Conservation (phyloP, 768 basidiomycete species). For the Lactifluus hygrophoroides region DNA sequence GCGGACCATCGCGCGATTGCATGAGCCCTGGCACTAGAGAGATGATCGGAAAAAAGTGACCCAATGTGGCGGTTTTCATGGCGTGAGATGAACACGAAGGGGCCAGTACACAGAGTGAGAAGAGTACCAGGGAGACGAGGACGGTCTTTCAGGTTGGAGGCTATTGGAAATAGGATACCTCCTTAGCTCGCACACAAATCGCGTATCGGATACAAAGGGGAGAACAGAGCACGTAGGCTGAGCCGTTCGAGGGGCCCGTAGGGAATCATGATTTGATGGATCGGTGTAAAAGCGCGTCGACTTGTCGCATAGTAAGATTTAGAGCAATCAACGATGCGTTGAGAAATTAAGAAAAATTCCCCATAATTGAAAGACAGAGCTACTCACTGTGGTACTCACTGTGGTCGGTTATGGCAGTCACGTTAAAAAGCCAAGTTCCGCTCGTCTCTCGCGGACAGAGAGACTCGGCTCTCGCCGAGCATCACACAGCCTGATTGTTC, state of each 20-base stretch:
- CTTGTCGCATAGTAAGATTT: too few relatives aligned
- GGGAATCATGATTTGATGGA: neutral
- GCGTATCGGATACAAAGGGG: neutral
- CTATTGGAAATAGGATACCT: neutral
- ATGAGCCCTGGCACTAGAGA: neutral
- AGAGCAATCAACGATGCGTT: too few relatives aligned
- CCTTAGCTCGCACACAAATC: neutral
- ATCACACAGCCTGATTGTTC: neutral
- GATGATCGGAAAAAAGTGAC: neutral
- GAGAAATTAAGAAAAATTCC: too few relatives aligned
- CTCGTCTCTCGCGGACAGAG: constrained; percentile 8
- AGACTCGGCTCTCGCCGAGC: constrained; percentile 13
- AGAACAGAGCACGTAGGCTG: neutral
- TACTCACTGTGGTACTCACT: too few relatives aligned
- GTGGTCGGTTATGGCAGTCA: too few relatives aligned
- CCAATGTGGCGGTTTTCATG: neutral
- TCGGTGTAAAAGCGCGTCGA: too few relatives aligned
- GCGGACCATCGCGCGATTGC: too few relatives aligned
- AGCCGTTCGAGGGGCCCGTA: too few relatives aligned
- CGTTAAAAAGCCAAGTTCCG: too few relatives aligned
- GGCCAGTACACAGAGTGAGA: neutral
- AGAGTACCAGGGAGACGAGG: neutral
- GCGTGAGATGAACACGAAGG: neutral
- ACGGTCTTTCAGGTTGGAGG: too few relatives aligned
- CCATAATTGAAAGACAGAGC: too few relatives aligned